These are phyloP conservation scores for Sonneratia alba DNA, from an alignment of 345 rosid species.

Conservation along the genomic window DNA sequence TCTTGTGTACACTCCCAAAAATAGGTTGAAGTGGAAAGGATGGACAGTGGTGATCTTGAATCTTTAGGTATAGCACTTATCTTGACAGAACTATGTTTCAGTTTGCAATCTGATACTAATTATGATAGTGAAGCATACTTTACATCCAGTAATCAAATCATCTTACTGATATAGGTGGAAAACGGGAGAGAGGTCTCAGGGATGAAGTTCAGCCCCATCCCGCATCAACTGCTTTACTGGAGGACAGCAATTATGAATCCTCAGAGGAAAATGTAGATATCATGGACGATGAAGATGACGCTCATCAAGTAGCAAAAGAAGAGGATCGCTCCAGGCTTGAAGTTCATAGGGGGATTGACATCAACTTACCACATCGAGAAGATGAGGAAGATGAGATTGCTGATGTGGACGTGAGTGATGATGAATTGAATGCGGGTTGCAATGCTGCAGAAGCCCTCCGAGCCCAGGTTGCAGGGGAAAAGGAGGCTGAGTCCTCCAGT, in stretches of 20 bases:
- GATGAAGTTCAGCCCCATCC: conserved; percentile 12
- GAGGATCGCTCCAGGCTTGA: conserved; percentile 22
- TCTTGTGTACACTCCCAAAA: background rate
- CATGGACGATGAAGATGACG: conserved; percentile 21
- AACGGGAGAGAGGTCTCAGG: conserved; percentile 17
- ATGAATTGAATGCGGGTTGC: conserved; percentile 43
- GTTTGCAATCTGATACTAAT: background rate
- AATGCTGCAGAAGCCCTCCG: conserved; percentile 84
- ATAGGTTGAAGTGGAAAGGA: conserved; percentile 35
- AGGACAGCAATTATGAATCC: conserved; percentile 21
- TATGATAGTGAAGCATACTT: background rate
- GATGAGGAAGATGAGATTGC: conserved; percentile 69
- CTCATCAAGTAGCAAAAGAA: conserved; percentile 13
- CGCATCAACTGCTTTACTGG: conserved; percentile 16
- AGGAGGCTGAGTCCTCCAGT: conserved; percentile 31
- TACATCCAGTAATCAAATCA: background rate
- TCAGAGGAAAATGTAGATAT: conserved; percentile 40
- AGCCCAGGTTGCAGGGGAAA: conserved; percentile 63
- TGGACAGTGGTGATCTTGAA: conserved; percentile 25
- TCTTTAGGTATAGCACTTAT: conserved; percentile 23
- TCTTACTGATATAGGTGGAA: conserved; percentile 17
- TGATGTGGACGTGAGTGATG: conserved; percentile 63
- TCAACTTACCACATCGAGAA: conserved; percentile 43
- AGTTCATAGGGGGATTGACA: conserved; percentile 36
- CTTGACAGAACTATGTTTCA: background rate